Evolutionary conservation across 1,284 basidiomycete species (phyloP), one percentile per base, ranked within the genome.

Genomic region (Ustilago vetiveriae): DNA sequence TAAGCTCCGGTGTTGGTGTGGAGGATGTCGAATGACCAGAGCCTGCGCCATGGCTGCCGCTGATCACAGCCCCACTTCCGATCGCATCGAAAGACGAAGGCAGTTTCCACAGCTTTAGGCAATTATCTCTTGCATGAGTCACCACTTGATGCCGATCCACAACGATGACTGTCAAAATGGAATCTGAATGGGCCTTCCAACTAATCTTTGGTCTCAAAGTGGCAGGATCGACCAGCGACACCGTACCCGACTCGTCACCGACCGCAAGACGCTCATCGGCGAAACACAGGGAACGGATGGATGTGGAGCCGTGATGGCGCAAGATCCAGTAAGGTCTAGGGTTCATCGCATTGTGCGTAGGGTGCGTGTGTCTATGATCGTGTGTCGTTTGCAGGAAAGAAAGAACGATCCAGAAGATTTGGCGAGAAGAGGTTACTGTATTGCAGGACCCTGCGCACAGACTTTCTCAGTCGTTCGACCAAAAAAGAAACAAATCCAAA

Each of bases 101-200:
- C 9, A 52, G 47, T 6, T 14, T 39, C 90, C 90, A 90, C 4
- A 90, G 84, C 70, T 90, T 87, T 27, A 91, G 79, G 75, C 90
- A 91, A 80, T 94, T 92, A 79, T 95, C 93, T 57, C 92, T 84
- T 14, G 88, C 90, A 79, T 94, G 94, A 90, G 91, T 94, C 70
- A 94, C 84, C 48, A 93, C 81, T 16, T 82, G 82, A 0, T 84
- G 82, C 9, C 83, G 84, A 86, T n/a, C 9, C 6, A 88, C 89
- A 83, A 94, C 91, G 76, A 90, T 86, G 10, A 94, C 82, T 1
- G 90, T 90, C 9, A 94, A 84, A 14, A 94, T 81, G 2, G 88
- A 86, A 37, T 90, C 89, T 2, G 85, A 84, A 81, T 96, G 93
- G 0, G 92, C 89, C 45, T 85, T 84, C 92, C 92, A 96, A 11